Evolutionary conservation across 1,139 yeast species (phyloP).

Genomic region (Nakaseomyces delphensis): DNA sequence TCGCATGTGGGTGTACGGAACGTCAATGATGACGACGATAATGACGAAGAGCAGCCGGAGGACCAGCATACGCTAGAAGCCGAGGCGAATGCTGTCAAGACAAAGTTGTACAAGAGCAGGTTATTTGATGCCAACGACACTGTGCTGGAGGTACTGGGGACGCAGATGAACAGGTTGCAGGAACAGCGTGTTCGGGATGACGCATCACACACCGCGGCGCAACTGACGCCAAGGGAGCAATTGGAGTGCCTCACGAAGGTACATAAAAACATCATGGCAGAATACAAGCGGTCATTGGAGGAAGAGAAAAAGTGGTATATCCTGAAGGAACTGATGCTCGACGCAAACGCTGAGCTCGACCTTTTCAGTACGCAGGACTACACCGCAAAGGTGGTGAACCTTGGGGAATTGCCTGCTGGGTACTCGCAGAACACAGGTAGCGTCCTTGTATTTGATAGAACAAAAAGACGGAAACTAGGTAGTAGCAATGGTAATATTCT

Average conservation of each 20-base stretch:
- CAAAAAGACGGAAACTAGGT: slow-evolving; percentile 8
- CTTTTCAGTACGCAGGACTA: slow-evolving; percentile 19
- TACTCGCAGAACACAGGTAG: slow-evolving; percentile 9
- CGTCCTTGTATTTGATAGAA: slow-evolving; percentile 14
- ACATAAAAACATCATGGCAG: slow-evolving; percentile 17
- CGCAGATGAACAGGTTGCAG: slow-evolving; percentile 4
- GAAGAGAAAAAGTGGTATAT: slow-evolving; percentile 29
- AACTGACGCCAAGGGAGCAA: slow-evolving; percentile 17
- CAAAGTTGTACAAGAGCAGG: slow-evolving; percentile 23
- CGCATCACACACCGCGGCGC: slow-evolving; percentile 3
- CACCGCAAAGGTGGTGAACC: slow-evolving; percentile 2
- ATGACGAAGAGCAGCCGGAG: slow-evolving; percentile 8
- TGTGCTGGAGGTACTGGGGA: slow-evolving; percentile 14
- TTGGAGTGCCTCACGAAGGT: slow-evolving; percentile 20
- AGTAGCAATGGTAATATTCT: neutral
- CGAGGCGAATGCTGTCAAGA: slow-evolving; percentile 24
- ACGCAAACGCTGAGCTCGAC: slow-evolving; percentile 30
- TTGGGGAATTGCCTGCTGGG: slow-evolving; percentile 8
- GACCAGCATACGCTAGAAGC: slow-evolving; percentile 6
- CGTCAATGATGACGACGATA: neutral
- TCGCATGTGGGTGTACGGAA: slow-evolving; percentile 6
- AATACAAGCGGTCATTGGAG: slow-evolving; percentile 17
- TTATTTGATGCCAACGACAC: slow-evolving; percentile 26
- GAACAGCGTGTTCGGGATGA: slow-evolving; percentile 8
- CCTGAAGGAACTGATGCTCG: slow-evolving; percentile 27